These are phyloP conservation scores for Amphirosellinia nigrospora DNA, from an alignment of 495 filamentous ascomycete genomes.

Conservation along the genomic window DNA sequence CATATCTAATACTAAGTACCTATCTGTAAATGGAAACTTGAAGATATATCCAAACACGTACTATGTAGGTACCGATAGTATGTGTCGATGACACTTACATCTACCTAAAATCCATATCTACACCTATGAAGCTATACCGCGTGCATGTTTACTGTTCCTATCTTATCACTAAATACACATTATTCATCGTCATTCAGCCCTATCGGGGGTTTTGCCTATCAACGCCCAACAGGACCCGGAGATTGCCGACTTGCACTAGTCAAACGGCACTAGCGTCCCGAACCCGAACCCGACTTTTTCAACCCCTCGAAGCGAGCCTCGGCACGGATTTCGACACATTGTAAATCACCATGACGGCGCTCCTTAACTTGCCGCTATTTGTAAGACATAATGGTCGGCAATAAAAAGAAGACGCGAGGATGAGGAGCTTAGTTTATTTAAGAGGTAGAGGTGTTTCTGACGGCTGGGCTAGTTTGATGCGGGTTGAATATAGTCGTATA, in stretches of 20 bases:
- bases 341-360: not conserved
- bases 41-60: not conserved
- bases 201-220: not conserved
- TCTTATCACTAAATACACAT: not conserved
- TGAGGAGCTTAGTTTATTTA: conserved; percentile 7
- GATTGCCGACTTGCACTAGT: conserved; percentile 10
- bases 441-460: not conserved
- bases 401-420: not conserved
- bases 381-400: not conserved
- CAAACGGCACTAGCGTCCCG: no score
- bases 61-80: not conserved
- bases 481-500: not conserved
- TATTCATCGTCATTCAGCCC: not conserved
- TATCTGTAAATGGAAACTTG: not conserved
- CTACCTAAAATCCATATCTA: no score
- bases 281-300: not conserved
- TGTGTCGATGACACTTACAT: no score
- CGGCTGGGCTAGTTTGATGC: not conserved
- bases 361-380: not conserved
- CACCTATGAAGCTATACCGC: not conserved
- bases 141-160: no score
- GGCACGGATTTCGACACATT: not conserved
- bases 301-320: conserved; percentile 11
- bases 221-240: not conserved
- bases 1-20: no score